Conservation (phyloP, 2,329 filamentous ascomycete genomes). For the Karstenula rhodostoma region DNA sequence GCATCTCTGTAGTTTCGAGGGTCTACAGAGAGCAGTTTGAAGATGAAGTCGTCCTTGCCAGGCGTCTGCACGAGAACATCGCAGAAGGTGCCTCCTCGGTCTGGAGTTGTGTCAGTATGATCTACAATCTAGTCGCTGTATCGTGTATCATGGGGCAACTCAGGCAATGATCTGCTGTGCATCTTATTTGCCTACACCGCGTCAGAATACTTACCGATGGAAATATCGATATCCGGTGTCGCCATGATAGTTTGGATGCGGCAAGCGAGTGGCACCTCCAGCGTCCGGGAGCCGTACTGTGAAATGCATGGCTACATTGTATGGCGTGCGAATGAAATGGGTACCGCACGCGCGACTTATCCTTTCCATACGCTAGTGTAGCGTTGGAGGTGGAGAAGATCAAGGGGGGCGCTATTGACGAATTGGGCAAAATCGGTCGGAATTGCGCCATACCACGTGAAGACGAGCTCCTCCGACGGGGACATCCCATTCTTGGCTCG, state of each 20-base stretch:
- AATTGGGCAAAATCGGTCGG: slow-evolving; percentile 1
- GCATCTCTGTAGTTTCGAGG: slow-evolving; percentile 40
- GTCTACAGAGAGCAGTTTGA: slow-evolving; percentile 42
- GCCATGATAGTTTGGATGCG: background rate
- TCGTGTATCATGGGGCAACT: background rate
- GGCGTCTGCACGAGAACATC: slow-evolving; percentile 33
- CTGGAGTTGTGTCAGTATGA: background rate
- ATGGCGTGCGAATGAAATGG: background rate
- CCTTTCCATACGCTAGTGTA: background rate
- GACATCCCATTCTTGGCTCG: background rate
- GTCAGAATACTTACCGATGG: background rate
- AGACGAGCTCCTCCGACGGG: background rate
- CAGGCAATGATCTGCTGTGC: background rate
- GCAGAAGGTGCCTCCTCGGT: slow-evolving; percentile 31
- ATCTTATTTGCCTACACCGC: background rate
- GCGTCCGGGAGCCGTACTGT: background rate
- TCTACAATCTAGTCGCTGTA: background rate
- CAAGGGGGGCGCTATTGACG: background rate
- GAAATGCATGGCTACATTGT: background rate
- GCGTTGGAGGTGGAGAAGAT: background rate
- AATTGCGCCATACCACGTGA: slow-evolving; percentile 8
- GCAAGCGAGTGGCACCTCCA: background rate
- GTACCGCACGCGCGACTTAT: background rate
- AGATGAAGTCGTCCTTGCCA: slow-evolving; percentile 33
- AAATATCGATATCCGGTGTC: background rate